Evolutionary conservation across 352 stramenopile species (phyloP).

Genomic region (Phytophthora syringae): DNA sequence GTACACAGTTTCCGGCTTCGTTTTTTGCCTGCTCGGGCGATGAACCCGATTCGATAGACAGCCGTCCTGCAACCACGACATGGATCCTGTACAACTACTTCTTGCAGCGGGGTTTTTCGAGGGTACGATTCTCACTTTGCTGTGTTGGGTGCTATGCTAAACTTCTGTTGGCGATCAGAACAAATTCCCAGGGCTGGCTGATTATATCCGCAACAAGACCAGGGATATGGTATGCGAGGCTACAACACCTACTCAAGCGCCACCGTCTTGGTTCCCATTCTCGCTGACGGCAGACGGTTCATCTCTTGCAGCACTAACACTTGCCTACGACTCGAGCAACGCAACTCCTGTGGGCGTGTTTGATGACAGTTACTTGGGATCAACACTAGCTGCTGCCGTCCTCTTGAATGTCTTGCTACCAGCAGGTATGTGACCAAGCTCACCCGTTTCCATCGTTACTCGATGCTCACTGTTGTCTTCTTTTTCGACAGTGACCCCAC

Average conservation of each 20-base stretch:
- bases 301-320: slow-evolving; percentile 29
- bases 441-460: neutral
- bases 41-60: neutral
- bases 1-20: slow-evolving; percentile 56
- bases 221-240: slow-evolving; percentile 65
- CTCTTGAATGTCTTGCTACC: slow-evolving; percentile 82
- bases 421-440: slow-evolving; percentile 40
- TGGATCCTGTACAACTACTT: slow-evolving; percentile 83
- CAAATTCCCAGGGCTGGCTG: slow-evolving; percentile 67
- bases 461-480: slow-evolving; percentile 1
- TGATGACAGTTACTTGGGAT: slow-evolving; percentile 61
- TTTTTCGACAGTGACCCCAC: slow-evolving; percentile 51
- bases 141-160: slow-evolving; percentile 17
- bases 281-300: slow-evolving; percentile 3
- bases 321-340: slow-evolving; percentile 56
- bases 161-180: slow-evolving; percentile 51
- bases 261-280: slow-evolving; percentile 14
- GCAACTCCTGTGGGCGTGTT: slow-evolving; percentile 43
- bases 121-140: slow-evolving; percentile 43
- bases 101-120: slow-evolving; percentile 67
- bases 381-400: slow-evolving; percentile 63
- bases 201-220: slow-evolving; percentile 83
- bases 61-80: slow-evolving; percentile 25
- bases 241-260: slow-evolving; percentile 12
- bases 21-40: slow-evolving; percentile 63